These are phyloP conservation scores for Anacardium occidentale DNA, from an alignment of 345 rosid species.

Conservation along the genomic window DNA sequence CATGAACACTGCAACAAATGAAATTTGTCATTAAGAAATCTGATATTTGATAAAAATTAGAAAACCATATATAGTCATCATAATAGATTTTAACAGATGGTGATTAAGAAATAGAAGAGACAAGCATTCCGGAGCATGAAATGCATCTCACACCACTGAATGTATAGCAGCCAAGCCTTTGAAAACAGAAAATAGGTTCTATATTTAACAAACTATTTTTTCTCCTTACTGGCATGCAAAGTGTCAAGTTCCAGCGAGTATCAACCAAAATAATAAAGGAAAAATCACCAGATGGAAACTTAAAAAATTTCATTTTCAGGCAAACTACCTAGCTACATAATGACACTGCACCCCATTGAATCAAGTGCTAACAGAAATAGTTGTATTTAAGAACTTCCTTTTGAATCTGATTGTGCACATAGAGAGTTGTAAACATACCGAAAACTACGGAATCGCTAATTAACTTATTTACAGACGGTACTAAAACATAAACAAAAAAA, in stretches of 20 bases:
- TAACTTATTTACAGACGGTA: neutral
- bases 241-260: neutral
- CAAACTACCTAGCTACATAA: neutral
- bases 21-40: too few species aligned
- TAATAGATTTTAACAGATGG: neutral
- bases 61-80: neutral
- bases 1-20: constrained; percentile 70
- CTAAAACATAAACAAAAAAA: too few species aligned
- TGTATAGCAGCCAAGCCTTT: neutral
- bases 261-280: neutral
- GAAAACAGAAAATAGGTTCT: neutral
- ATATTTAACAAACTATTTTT: too few species aligned
- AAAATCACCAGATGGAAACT: neutral
- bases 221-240: too few species aligned
- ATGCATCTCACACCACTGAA: neutral
- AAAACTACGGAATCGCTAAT: neutral
- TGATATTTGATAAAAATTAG: neutral
- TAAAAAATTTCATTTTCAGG: neutral
- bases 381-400: too few species aligned
- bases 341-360: neutral
- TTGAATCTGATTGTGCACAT: neutral
- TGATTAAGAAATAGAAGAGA: neutral
- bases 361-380: neutral
- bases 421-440: neutral
- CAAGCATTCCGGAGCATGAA: neutral